Evolutionary conservation across 805 yeast species (phyloP), one percentile per base, ranked within the genome.

Genomic region (Candida xyloterini): DNA sequence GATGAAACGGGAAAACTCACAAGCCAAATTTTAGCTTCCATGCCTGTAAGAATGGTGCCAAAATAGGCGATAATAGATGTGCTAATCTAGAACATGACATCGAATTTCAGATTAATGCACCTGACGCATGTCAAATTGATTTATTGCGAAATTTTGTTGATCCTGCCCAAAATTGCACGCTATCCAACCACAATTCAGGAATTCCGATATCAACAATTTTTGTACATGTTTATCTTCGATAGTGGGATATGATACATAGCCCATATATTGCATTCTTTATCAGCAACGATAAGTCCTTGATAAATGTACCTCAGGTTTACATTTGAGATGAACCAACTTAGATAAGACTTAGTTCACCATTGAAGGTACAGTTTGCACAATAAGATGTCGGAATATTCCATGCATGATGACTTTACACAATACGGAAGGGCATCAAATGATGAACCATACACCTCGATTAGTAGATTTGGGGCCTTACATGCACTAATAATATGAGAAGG

Each of bases 341-440:
- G 20, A 18, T 6, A 18, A 6, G 4, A 6, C 20, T 18, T 18
- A 18, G 20, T 6, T 18, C 20, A 18, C 20, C 6, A 5, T 6
- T 4, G 20, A 23, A 7, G 25, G 25, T 9, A 23, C 7, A 11
- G 25, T 9, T 7, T 7, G 8, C 24, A 30, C 23, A 31, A 15
- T 31, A 14, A 8, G n/a, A 22, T 14, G 30, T 29, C 24, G 36
- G 28, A 22, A 33, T 7, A 14, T 31, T 31, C 30, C 9, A 13
- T 25, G 30, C 36, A 26, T 25, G 36, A 33, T 33, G 36, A 26
- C 23, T 6, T 33, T 10, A 26, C 13, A 33, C 36, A 33, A 33
- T 33, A 11, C 22, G 15, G 7, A 14, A 16, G 10, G 36, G 28
- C 36, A 33, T 33, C 36, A 33, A 24, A 6, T 13, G 8, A 14